A percentile compares a stretch with the other conserved stretches of the same genome.
Conservation (phyloP, 257 asterid species). For the Mitragyna speciosa region DNA sequence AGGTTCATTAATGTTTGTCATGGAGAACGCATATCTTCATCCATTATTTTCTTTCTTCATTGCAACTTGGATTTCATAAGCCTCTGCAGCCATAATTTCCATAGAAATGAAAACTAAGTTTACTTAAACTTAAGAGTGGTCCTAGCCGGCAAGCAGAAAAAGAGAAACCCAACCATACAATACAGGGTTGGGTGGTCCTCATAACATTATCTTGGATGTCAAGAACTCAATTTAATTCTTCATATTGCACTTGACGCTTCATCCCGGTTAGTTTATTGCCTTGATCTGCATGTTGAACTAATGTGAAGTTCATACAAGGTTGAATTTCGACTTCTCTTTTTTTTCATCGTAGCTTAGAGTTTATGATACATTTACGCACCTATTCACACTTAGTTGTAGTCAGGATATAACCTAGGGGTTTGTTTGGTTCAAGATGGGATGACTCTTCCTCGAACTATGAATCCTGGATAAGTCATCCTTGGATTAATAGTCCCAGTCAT, state of each 20-base stretch:
- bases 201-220: not conserved
- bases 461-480: too few species aligned
- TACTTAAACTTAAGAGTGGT: not conserved
- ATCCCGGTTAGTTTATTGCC: not conserved
- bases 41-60: not conserved
- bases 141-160: not conserved
- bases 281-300: not conserved
- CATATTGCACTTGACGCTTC: not conserved
- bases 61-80: not conserved
- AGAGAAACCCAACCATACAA: not conserved
- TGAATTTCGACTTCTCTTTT: not conserved
- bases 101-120: constrained; percentile 2
- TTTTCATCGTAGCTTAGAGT: too few species aligned
- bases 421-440: too few species aligned
- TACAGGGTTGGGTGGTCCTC: not conserved
- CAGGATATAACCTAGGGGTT: too few species aligned
- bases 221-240: not conserved
- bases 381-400: too few species aligned
- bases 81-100: not conserved
- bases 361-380: too few species aligned
- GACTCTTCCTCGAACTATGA: too few species aligned
- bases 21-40: not conserved
- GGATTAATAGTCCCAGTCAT: too few species aligned
- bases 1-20: not conserved
- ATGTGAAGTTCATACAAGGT: not conserved